Base-by-base conservation (phyloP, 176 grass and related monocot species). In the Calamus simplicifolius region DNA sequence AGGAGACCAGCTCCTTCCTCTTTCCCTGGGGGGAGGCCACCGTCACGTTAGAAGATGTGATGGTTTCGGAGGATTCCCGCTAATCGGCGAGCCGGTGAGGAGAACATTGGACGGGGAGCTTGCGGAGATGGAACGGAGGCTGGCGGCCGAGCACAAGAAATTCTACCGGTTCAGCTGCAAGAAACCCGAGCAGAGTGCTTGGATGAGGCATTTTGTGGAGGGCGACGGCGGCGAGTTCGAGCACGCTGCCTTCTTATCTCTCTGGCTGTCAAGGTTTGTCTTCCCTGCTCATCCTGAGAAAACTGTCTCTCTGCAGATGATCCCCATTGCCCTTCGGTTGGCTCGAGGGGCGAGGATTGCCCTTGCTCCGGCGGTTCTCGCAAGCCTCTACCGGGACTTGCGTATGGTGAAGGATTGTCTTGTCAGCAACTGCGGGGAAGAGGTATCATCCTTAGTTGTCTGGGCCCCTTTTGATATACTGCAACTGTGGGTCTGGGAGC, bases 11-110 rank as follows among this genome's bases (percentile, higher is more conserved):
- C 57, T 75, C 83, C 50, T 90, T 90, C 26, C 74, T 80, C 57
- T 90, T 96, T 55, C 86, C 92, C 5, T 96, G 92, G 91, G 91
- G 77, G 27, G 92, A 96, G 77, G 80, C 84, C 57, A 96, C 92
- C 55, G 19, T 96, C 23, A 81, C 83, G 4, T 72, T 96, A 56
- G 72, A 90, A 27, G 92, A 96, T 61, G 60, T 75, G 19, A 69
- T 77, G 54, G 27, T 78, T 49, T 96, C 25, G 87, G 68, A 4
- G 86, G 92, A 6, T 66, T 88, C 12, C 70, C 80, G 7, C 64
- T 72, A 15, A 12, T 69, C 51, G 86, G 86, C 28, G 73, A 74
- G 60, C 75, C 86, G 14, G 72, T 66, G 13, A 77, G 72, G 25
- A 67, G 79, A 1, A 77, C 83, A 28, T 74, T 85, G 62, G 38